Base-by-base conservation (phyloP, 108 stramenopile genomes). In the Stephanodiscus triporus region DNA sequence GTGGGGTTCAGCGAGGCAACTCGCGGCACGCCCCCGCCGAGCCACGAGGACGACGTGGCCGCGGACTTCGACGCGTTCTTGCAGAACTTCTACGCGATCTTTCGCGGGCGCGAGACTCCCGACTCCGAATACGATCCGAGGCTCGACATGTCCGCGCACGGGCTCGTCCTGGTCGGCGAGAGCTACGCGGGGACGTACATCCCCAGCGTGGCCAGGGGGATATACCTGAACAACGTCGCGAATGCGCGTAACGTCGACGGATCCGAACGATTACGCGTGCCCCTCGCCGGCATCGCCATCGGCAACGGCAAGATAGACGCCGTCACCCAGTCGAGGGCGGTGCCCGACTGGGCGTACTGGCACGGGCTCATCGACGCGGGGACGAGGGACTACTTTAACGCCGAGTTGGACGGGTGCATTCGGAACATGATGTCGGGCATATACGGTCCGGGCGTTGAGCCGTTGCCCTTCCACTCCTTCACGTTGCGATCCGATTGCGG, bases 101-200 rank as follows among this genome's bases (percentile, higher is more conserved):
- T 38, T 9, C 1, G 6, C 32, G 34, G 40, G 1, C 9, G 9
- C 9, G 40, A 40, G 40, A 40, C 40, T 9, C 4, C 8, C 7
- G 11, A 40, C 4, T 40, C 40, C 8, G 40, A 40, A 40, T 40
- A 40, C 40, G 40, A 40, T 40, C 40, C 40, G 40, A 40, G 9
- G 9, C 40, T 40, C 40, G 40, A 40, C 11, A 9, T 40, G 40
- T 9, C 40, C 40, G 9, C 40, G 8, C 40, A 40, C 40, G 1
- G 11, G 1, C 40, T 40, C 40, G 9, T 9, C 40, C 40, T 40
- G 1, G 40, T 40, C 40, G 85, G 85, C 26, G 88, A 89, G 82
- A 78, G 76, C 40, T 89, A 89, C 69, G 86, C 76, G 13, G 89
- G 89, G 0, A 84, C 87, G 38, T 89, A 89, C 70, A 76, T 89